These are phyloP conservation scores for Erodium trifolium DNA, from an alignment of 441 rosid genomes.

Conservation along the genomic window DNA sequence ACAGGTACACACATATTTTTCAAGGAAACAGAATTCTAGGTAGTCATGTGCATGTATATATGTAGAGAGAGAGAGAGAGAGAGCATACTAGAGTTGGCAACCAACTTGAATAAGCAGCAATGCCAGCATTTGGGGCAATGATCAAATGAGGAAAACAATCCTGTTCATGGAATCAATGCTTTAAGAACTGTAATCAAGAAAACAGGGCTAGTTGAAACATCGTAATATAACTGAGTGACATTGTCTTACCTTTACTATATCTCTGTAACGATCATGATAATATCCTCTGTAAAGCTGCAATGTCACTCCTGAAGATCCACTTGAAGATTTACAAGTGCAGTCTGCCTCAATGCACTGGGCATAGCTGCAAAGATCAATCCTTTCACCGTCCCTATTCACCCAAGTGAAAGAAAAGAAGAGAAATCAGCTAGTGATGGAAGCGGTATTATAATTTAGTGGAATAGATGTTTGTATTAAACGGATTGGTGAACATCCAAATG, in stretches of 20 bases:
- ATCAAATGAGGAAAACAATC: conserved; percentile 55
- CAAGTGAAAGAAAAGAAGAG: conserved; percentile 11
- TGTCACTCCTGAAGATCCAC: conserved; percentile 33
- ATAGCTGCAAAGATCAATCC: conserved; percentile 34
- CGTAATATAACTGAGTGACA: no score
- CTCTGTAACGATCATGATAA: conserved; percentile 60
- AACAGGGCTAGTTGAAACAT: not conserved
- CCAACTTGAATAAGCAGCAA: conserved; percentile 86
- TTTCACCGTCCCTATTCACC: conserved; percentile 56
- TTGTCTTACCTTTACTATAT: conserved; percentile 40
- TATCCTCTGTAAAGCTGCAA: conserved; percentile 59
- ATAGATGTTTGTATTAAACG: not conserved
- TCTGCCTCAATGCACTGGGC: conserved; percentile 46
- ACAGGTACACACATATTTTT: no score
- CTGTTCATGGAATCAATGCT: conserved; percentile 26
- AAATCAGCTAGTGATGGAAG: not conserved
- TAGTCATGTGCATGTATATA: no score
- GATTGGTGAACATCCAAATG: not conserved
- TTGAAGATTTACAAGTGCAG: conserved; percentile 49
- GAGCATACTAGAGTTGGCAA: conserved; percentile 64
- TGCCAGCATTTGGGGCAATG: conserved; percentile 80
- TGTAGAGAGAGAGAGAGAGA: no score
- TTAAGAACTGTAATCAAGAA: not conserved
- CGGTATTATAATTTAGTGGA: not conserved
- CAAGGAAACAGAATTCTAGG: no score